A percentile compares a stretch with the other conserved stretches of the same genome.
phyloP scores from a whole-genome alignment of 164 flowering plant species.

The Vitis labrusca region DNA sequence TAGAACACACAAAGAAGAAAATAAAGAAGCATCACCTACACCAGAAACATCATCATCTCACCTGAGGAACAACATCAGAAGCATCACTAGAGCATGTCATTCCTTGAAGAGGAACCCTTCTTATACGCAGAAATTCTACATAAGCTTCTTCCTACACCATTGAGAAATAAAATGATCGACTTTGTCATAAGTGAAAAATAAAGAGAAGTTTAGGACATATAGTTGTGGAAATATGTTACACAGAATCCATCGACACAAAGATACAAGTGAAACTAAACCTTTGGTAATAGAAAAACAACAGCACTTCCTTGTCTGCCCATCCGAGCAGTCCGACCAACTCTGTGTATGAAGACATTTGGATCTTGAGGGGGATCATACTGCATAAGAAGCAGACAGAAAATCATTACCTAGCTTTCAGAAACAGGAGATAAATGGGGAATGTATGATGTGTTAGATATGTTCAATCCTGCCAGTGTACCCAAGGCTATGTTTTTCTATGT shows the following conservation, averaged over 20 bases:
- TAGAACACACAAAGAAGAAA: neutral
- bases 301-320: constrained; percentile 88
- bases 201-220: neutral
- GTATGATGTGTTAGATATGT: neutral
- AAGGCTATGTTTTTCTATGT: neutral
- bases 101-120: constrained; percentile 76
- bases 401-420: neutral
- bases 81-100: constrained; percentile 52
- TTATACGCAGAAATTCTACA: constrained; percentile 72
- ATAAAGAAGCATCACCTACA: neutral
- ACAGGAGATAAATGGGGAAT: neutral
- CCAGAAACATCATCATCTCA: constrained; percentile 15
- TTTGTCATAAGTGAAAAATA: neutral
- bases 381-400: constrained; percentile 22
- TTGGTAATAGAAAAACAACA: constrained; percentile 74
- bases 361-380: constrained; percentile 99
- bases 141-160: constrained; percentile 80
- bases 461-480: neutral
- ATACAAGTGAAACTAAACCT: constrained; percentile 42
- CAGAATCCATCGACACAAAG: neutral
- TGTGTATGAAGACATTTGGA: constrained; percentile 85
- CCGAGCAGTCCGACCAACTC: constrained; percentile 97
- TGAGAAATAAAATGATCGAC: constrained; percentile 1
- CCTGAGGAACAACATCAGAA: constrained; percentile 71
- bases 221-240: neutral